Base-by-base conservation (phyloP, 768 basidiomycete species). In the Stropharia rugosoannulata region DNA sequence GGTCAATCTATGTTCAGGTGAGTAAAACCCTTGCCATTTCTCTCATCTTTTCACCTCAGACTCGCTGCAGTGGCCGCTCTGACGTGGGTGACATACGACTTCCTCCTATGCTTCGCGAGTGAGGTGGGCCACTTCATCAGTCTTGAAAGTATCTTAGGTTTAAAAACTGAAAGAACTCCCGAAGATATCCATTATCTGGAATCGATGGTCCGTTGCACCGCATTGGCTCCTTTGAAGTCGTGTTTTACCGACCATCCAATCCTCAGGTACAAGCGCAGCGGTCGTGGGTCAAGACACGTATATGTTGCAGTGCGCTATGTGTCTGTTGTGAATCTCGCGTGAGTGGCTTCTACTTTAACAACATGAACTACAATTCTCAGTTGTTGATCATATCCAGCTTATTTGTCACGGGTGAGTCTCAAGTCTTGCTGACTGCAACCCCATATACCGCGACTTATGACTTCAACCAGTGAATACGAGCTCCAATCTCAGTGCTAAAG, bases 71-170 rank as follows among this genome's bases (percentile, higher is more conserved):
- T 60, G 22, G 62, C 64, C 9, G 64, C 64, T 15, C 36, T 65
- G 53, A 57, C 64, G 15, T 65, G 62, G 62, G 41, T 65, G 18
- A 48, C 59, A 25, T 65, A 65, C 27, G 64, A 65, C 53, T 58
- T 59, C 37, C 19, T 60, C n/a, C 50, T 65, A 35, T 60, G 59
- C 46, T 55, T 60, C 38, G 42, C 49, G 35, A 49, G 52, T 47
- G 64, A 65, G 60, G 64, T 60, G 29, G 27, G 19, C 35, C 8
- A 37, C 9, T 13, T 13, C 35, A n/a, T 12, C 5, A 7, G 22
- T 43, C 19, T 39, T 18, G 32, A 25, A n/a, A 10, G 22, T 12
- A 16, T n/a, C 15, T 6, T 19, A 45, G n/a, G n/a, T n/a, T n/a
- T n/a, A n/a, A 4, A 54, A 15, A 16, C 18, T n/a, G 32, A 27